Evolutionary conservation across 768 basidiomycete genomes (phyloP), one percentile per base, ranked within the genome.

Genomic region (Mycena floridula): DNA sequence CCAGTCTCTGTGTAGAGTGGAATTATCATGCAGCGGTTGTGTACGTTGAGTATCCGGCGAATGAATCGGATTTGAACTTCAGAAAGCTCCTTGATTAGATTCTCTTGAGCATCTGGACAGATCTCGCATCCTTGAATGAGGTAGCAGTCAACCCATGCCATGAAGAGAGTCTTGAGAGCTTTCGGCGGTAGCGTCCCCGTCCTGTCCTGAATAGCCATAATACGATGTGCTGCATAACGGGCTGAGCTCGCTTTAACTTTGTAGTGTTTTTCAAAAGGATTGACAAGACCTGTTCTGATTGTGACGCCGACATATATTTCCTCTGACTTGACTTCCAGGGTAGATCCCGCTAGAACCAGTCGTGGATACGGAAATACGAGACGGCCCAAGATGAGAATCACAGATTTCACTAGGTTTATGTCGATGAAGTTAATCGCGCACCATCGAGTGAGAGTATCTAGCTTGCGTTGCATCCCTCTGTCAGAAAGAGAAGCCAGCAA

Each of bases 1-100:
- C 57, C 55, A 2, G 57, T 58, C 36, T 58, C 57, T 0, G 55
- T 42, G 45, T 39, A 54, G 5, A 58, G 49, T 1, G 46, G 43
- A 1, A 44, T 42, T 2, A 46, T n/a, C 3, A 37, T 24, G 0
- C 48, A 46, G 1, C 30, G 43, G 12, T 13, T 4, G 7, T 46
- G 37, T 1, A 55, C 27, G 7, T 42, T 27, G 1, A 59, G 54
- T 4, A 50, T 16, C 6, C 48, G 41, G 5, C 51, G 48, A 5
- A 54, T 25, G 37, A 40, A 56, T 4, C 21, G n/a, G 16, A 20
- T 27, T 27, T 56, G 55, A 0, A 55, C 42, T 8, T 16, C 37
- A n/a, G 37, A 15, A 3, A 52, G 45, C 26, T 22, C 15, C 7
- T 12, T 25, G 1, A 48, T 1, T 2, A 18, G 18, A 9, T 2